Conservation (phyloP, 1,139 yeast species). For the Magnusiomyces tetraspermus region DNA sequence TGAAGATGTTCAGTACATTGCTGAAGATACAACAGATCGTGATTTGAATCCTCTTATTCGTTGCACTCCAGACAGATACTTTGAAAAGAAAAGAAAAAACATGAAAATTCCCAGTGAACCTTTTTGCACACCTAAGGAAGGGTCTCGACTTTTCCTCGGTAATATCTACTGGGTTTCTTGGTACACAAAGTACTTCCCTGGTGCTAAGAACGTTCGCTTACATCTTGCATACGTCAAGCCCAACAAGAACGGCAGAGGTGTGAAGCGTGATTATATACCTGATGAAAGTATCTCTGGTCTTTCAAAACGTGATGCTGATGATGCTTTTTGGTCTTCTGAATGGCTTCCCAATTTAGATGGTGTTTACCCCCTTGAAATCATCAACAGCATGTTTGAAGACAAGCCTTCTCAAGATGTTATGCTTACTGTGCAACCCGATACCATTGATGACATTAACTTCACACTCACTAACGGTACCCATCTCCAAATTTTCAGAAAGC, state of each 20-base stretch:
- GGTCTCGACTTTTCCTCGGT: slow-evolving; percentile 45
- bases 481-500: slow-evolving; percentile 47
- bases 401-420: slow-evolving; percentile 40
- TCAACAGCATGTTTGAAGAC: slow-evolving; percentile 50
- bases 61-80: slow-evolving; percentile 72
- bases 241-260: slow-evolving; percentile 39
- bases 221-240: slow-evolving; percentile 62
- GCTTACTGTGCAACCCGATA: slow-evolving; percentile 64
- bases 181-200: slow-evolving; percentile 55
- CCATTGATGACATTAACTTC: slow-evolving; percentile 52
- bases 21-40: slow-evolving; percentile 44
- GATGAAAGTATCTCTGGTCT: slow-evolving; percentile 4
- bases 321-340: slow-evolving; percentile 57
- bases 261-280: slow-evolving; percentile 26
- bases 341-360: slow-evolving; percentile 66
- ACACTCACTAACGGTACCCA: slow-evolving; percentile 42
- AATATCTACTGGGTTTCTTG: slow-evolving; percentile 68
- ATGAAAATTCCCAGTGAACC: slow-evolving; percentile 50
- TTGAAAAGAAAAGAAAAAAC: slow-evolving; percentile 52
- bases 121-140: slow-evolving; percentile 71
- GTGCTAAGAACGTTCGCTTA: slow-evolving; percentile 47
- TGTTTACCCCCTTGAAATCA: slow-evolving; percentile 48
- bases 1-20: slow-evolving; percentile 43
- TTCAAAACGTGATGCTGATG: slow-evolving; percentile 26
- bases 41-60: slow-evolving; percentile 70